These are phyloP conservation scores for Davidsoniella eucalypti DNA, from an alignment of 2,329 filamentous ascomycete genomes.

Conservation along the genomic window DNA sequence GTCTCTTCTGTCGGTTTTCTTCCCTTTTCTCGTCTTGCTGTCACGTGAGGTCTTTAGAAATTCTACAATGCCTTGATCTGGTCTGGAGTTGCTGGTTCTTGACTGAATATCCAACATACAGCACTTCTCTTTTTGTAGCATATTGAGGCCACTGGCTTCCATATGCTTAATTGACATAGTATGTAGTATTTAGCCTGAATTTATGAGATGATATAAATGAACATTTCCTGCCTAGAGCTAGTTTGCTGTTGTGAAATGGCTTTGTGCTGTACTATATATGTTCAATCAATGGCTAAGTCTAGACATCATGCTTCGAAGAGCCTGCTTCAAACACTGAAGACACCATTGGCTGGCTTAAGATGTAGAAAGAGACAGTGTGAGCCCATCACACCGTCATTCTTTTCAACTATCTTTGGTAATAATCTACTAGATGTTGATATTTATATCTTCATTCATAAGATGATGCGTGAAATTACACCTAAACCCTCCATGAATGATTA, in stretches of 20 bases:
- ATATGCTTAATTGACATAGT: too few relatives aligned
- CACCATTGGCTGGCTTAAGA: background rate
- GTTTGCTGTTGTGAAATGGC: background rate
- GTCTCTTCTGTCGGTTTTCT: background rate
- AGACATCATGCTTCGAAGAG: background rate
- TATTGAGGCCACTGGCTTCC: too few relatives aligned
- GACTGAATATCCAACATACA: conserved; percentile 12
- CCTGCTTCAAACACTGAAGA: too few relatives aligned
- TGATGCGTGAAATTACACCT: too few relatives aligned
- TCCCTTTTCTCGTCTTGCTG: background rate
- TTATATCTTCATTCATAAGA: too few relatives aligned
- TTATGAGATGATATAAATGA: too few relatives aligned
- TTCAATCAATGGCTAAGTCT: background rate
- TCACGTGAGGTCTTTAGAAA: conserved; percentile 4
- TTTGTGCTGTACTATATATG: background rate
- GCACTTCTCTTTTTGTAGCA: background rate
- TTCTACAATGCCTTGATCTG: conserved; percentile 9
- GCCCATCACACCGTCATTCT: background rate
- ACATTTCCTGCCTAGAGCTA: too few relatives aligned
- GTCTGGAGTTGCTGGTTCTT: conserved; percentile 13
- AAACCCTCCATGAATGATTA: too few relatives aligned
- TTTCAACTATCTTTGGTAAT: background rate
- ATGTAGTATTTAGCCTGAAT: too few relatives aligned
- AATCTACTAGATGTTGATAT: too few relatives aligned
- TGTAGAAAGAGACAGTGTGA: background rate